These are phyloP conservation scores for Jacaranda copaia DNA, from an alignment of 257 asterid species.

Conservation along the genomic window DNA sequence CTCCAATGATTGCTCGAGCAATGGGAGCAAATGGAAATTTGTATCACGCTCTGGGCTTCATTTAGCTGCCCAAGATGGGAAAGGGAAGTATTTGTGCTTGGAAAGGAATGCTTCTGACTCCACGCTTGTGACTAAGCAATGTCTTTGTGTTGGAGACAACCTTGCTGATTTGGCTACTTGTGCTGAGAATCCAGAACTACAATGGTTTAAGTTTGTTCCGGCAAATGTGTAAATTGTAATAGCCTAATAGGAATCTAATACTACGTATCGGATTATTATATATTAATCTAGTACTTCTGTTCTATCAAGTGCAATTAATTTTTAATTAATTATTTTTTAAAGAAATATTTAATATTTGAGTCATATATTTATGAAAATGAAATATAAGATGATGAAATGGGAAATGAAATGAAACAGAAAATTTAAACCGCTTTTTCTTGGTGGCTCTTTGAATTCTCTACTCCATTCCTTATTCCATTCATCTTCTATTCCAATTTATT, in stretches of 20 bases:
- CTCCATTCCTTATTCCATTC: too few species aligned
- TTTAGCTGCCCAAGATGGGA: slow-evolving; percentile 46
- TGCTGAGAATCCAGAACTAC: slow-evolving; percentile 61
- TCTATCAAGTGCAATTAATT: too few species aligned
- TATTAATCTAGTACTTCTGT: too few species aligned
- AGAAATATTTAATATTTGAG: too few species aligned
- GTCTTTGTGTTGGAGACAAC: slow-evolving; percentile 54
- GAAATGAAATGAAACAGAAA: too few species aligned
- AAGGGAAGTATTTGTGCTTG: slow-evolving; percentile 61
- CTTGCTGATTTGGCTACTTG: slow-evolving; percentile 48
- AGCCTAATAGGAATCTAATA: neutral
- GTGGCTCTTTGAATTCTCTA: too few species aligned
- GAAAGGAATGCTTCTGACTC: slow-evolving; percentile 44
- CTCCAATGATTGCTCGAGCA: slow-evolving; percentile 49
- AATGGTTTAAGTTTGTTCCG: slow-evolving; percentile 74
- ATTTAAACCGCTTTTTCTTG: too few species aligned
- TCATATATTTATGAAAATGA: too few species aligned
- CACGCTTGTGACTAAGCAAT: slow-evolving; percentile 54
- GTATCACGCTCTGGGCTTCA: slow-evolving; percentile 59
- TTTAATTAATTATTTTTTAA: too few species aligned
- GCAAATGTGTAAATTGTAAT: slow-evolving; percentile 37
- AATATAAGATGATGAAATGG: too few species aligned
- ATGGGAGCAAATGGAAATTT: slow-evolving; percentile 49
- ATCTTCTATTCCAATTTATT: too few species aligned
- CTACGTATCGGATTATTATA: too few species aligned